Conservation (phyloP, 2,329 filamentous ascomycete species). For the Decorospora gaudefroyi region DNA sequence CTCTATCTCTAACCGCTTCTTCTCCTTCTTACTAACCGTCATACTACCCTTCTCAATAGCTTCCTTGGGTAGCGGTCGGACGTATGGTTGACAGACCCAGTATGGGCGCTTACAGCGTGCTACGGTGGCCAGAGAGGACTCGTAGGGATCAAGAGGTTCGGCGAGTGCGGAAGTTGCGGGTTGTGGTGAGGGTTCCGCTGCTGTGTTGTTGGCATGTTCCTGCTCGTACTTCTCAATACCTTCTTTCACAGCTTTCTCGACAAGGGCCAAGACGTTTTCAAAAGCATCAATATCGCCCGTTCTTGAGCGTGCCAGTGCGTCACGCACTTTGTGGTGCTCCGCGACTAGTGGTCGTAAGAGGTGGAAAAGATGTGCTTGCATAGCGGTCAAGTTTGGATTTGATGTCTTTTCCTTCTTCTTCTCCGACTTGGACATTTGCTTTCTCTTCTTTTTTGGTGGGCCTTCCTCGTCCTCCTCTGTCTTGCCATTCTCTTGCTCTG, state of each 20-base stretch:
- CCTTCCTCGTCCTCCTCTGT: slow-evolving; percentile 30
- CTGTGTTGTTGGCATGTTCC: slow-evolving; percentile 26
- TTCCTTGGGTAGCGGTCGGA: slow-evolving; percentile 84
- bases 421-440: slow-evolving; percentile 49
- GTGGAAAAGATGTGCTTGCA: slow-evolving; percentile 94
- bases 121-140: slow-evolving; percentile 68
- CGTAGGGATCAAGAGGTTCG: slow-evolving; percentile 42
- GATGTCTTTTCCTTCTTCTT: slow-evolving; percentile 55
- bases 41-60: slow-evolving; percentile 81
- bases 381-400: slow-evolving; percentile 71
- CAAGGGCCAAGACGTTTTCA: slow-evolving; percentile 74
- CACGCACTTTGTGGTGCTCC: slow-evolving; percentile 79
- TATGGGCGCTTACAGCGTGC: slow-evolving; percentile 77
- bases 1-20: slow-evolving; percentile 49
- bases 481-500: slow-evolving; percentile 41
- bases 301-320: slow-evolving; percentile 72
- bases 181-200: slow-evolving; percentile 3
- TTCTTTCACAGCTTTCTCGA: slow-evolving; percentile 74
- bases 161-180: not conserved
- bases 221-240: slow-evolving; percentile 70
- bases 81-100: slow-evolving; percentile 88
- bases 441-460: slow-evolving; percentile 46
- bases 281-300: slow-evolving; percentile 75
- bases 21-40: slow-evolving; percentile 70
- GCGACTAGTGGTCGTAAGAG: slow-evolving; percentile 81